Base-by-base conservation (phyloP, 345 rosid species). In the Populus ilicifolia region DNA sequence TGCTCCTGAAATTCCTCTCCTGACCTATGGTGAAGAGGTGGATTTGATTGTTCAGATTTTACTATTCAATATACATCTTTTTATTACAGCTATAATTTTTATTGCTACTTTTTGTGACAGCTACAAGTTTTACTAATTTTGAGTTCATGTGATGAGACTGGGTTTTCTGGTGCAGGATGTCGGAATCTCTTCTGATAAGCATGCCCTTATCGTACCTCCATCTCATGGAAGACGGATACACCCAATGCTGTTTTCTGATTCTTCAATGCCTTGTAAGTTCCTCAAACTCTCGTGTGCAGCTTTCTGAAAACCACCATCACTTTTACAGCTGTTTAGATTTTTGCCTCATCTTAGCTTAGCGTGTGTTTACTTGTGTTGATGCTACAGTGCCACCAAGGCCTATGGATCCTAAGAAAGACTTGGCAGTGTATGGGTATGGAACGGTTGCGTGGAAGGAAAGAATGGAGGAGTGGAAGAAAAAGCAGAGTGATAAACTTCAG, bases 391-490 rank as follows among this genome's bases (percentile, higher is more conserved):
- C 85, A 79, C 92, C 94, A 62, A 89, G 97, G 75, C 84, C 96
- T 5, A 89, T 94, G 97, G 97, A 84, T 75, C 97, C 97, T 63
- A 89, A 89, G 52, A 94, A 92, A 77, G 98, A 94, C 72, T 81
- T 91, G 70, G 94, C 94, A 6, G 93, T 87, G 27, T 92, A 94
- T 52, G 98, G 98, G 30, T 94, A 94, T 71, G 98, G 98, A 72
- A 92, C 89, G 36, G 92, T 94, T 23, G 98, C 98, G 5, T 94
- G 98, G 98, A 94, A 94, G 77, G 93, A 92, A 74, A 85, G 87
- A 67, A 92, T 94, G 96, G 97, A 91, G 74, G 92, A 89, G 12
- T 92, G 97, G 97, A 94, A 85, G 84, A 84, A 81, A 83, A 94
- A 91, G 81, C 97, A 91, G 78, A 82, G 73, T 33, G 94, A 90